phyloP scores from a whole-genome alignment of 176 grass and related monocot species.

The Lolium perenne region DNA sequence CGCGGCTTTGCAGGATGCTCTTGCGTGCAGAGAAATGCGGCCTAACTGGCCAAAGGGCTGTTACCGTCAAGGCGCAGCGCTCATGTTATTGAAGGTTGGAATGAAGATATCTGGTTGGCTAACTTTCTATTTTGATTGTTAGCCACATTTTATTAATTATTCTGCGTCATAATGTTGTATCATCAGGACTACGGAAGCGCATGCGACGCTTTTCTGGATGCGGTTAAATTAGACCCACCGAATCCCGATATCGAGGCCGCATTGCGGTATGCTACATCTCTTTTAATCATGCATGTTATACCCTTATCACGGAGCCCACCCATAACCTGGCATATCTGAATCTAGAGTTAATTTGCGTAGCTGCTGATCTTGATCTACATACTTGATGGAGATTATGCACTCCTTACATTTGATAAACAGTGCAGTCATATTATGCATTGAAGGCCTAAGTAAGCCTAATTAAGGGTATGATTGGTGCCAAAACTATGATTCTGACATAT shows the following conservation, averaged over 20 bases:
- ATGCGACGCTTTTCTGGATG: neutral
- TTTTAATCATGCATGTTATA: neutral
- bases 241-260: neutral
- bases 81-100: neutral
- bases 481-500: neutral
- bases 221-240: neutral
- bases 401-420: neutral
- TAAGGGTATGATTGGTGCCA: neutral
- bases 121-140: too few relatives aligned
- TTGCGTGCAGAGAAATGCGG: constrained; percentile 7
- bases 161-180: neutral
- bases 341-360: too few relatives aligned
- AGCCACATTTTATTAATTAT: neutral
- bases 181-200: neutral
- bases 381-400: neutral
- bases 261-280: neutral
- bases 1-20: neutral
- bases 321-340: neutral
- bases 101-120: too few relatives aligned
- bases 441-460: neutral
- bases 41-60: constrained; percentile 1
- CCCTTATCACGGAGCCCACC: too few relatives aligned
- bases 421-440: neutral
- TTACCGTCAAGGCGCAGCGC: neutral
- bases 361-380: neutral